Conservation (phyloP, 2,329 filamentous ascomycete species). For the Venturia carpophila region DNA sequence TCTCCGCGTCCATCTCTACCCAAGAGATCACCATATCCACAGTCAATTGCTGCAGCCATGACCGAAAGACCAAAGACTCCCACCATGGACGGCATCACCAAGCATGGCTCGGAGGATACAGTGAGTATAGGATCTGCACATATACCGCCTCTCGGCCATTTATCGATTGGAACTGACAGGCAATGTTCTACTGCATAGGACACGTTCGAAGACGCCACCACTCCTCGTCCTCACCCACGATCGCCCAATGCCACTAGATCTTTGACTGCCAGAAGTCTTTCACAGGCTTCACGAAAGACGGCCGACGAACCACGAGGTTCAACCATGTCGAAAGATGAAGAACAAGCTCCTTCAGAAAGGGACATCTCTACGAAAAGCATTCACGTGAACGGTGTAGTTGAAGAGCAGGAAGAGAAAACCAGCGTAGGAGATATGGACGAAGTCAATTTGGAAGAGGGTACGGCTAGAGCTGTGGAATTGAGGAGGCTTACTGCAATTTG, state of each 20-base stretch:
- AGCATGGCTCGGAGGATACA: not conserved
- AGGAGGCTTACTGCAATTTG: constrained; percentile 2
- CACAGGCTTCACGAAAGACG: constrained; percentile 49
- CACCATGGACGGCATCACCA: not conserved
- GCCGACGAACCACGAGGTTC: constrained; percentile 33
- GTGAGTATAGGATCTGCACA: not conserved
- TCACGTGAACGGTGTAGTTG: not conserved
- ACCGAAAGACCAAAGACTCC: constrained; percentile 8
- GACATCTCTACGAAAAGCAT: constrained; percentile 2
- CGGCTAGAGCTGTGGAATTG: not conserved
- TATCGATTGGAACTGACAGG: not conserved
- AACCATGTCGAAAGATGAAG: constrained; percentile 31
- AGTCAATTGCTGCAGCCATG: not conserved
- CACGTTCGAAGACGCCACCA: constrained; percentile 72
- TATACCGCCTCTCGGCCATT: not conserved
- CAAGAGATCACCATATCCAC: not conserved
- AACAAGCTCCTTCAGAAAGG: constrained; percentile 3
- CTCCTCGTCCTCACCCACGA: constrained; percentile 33
- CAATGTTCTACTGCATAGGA: constrained; percentile 43
- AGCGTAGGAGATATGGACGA: constrained; percentile 18
- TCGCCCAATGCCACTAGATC: constrained; percentile 41
- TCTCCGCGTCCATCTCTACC: not conserved
- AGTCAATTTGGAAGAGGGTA: constrained; percentile 20
- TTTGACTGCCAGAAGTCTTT: constrained; percentile 36
- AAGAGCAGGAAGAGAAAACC: constrained; percentile 12